Percentiles rank a stretch among this genome's conserved stretches.
Conservation (phyloP, 148 eudicot species). For the Chenopodium album region DNA sequence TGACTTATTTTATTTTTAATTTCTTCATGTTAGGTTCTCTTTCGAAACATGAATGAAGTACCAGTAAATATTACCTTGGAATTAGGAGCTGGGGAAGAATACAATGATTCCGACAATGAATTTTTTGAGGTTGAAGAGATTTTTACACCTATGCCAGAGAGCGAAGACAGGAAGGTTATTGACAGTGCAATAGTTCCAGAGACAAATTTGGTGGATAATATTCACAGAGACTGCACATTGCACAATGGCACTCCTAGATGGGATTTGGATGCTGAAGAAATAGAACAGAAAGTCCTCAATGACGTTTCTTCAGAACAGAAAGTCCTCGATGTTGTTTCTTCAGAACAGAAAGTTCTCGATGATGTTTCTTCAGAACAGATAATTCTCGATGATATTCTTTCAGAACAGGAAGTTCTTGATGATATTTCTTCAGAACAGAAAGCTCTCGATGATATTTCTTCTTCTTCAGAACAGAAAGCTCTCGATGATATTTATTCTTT, state of each 20-base stretch:
- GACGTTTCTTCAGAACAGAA: conserved; percentile 13
- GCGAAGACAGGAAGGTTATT: conserved; percentile 5
- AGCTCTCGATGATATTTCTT: background rate
- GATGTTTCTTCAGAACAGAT: background rate
- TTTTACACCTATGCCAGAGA: conserved; percentile 25
- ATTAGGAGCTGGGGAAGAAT: conserved; percentile 23
- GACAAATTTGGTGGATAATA: conserved; percentile 11
- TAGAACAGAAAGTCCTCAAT: conserved; percentile 9
- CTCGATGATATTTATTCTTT: background rate
- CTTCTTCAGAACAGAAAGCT: background rate
- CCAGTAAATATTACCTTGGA: conserved; percentile 31
- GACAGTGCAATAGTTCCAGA: conserved; percentile 5
- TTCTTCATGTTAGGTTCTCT: conserved; percentile 27
- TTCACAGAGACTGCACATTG: conserved; percentile 25
- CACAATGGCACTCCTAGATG: conserved; percentile 37
- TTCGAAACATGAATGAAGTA: conserved; percentile 31
- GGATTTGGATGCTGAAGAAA: conserved; percentile 26
- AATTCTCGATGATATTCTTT: background rate
- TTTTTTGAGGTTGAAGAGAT: conserved; percentile 48
- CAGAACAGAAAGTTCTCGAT: background rate
- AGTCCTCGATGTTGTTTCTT: background rate
- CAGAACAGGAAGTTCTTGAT: background rate
- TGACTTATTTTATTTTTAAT: background rate
- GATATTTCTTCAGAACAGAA: background rate
- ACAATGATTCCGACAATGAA: conserved; percentile 40